Evolutionary conservation across 441 rosid genomes (phyloP).

Genomic region (Geranium incanum): DNA sequence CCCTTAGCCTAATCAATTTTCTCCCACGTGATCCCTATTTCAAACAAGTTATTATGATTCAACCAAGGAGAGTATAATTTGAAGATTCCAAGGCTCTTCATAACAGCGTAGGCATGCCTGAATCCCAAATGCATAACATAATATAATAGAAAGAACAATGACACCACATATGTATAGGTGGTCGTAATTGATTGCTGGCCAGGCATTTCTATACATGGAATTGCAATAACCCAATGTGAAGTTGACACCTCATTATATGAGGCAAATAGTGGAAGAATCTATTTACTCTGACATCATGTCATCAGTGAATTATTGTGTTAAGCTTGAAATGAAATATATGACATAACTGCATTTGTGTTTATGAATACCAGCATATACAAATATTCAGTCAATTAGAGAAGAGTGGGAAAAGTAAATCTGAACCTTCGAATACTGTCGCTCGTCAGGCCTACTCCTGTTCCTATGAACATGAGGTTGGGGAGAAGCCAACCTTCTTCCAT

Average conservation of each 20-base stretch:
- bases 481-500: conserved; percentile 40
- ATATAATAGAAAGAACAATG: no score
- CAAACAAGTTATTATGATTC: no score
- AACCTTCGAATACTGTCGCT: conserved; percentile 47
- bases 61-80: no score
- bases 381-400: not conserved
- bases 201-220: not conserved
- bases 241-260: not conserved
- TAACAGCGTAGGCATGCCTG: no score
- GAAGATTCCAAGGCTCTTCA: no score
- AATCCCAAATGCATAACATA: no score
- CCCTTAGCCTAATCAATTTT: no score
- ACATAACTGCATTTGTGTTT: not conserved
- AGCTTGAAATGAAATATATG: not conserved
- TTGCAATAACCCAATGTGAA: not conserved
- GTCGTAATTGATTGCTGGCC: not conserved
- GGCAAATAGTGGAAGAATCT: not conserved
- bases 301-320: not conserved
- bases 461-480: conserved; percentile 36
- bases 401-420: conserved; percentile 15
- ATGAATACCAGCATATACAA: not conserved
- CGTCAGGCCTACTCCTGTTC: conserved; percentile 57
- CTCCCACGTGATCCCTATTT: no score
- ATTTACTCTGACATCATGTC: not conserved
- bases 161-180: not conserved